phyloP scores from a whole-genome alignment of 2,329 filamentous ascomycete species.

The Cercospora zeae-maydis region DNA sequence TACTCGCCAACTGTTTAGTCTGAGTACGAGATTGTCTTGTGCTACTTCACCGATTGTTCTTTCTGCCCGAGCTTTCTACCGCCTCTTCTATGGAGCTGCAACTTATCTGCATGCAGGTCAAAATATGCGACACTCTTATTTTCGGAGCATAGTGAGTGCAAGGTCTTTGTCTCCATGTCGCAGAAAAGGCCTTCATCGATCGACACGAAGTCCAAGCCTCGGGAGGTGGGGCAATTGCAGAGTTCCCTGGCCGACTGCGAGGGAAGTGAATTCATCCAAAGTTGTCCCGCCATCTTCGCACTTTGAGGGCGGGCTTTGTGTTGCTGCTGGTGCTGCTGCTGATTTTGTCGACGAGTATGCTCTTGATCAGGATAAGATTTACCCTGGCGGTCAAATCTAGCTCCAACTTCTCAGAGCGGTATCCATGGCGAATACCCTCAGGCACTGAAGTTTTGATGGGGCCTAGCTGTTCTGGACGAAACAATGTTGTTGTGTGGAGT shows the following conservation, averaged over 20 bases:
- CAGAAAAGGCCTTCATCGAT: neutral
- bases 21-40: neutral
- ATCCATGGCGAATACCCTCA: too few relatives aligned
- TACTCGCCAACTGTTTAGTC: neutral
- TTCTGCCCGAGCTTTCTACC: neutral
- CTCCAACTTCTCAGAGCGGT: too few relatives aligned
- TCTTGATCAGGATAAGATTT: neutral
- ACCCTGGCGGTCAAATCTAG: neutral
- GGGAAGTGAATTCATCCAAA: neutral
- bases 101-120: neutral
- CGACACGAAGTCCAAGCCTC: neutral
- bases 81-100: neutral
- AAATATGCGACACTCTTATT: neutral
- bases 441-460: too few relatives aligned
- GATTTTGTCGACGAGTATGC: neutral
- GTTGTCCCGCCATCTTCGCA: neutral
- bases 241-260: neutral
- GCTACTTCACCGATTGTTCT: neutral
- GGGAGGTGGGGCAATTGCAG: neutral
- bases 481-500: neutral
- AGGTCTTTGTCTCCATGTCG: neutral
- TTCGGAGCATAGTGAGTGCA: neutral
- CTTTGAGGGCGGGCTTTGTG: neutral
- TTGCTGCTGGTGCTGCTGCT: neutral
- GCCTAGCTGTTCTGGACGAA: neutral